These are phyloP conservation scores for Colletotrichum caudatum DNA, from an alignment of 2,329 filamentous ascomycete genomes.

Conservation along the genomic window DNA sequence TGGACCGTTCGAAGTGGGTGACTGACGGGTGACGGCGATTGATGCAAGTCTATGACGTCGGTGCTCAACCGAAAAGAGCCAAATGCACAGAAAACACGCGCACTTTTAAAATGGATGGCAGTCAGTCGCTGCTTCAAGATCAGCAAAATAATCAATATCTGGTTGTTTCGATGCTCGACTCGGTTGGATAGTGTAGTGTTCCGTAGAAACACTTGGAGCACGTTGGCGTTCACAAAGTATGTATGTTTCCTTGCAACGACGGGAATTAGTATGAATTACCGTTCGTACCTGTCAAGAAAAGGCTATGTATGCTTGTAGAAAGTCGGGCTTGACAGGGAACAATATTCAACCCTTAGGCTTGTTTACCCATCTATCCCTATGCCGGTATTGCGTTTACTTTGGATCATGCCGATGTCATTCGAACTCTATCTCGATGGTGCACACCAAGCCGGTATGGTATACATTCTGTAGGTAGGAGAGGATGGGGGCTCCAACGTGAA, in stretches of 20 bases:
- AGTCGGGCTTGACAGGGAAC: not conserved
- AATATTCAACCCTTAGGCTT: not conserved
- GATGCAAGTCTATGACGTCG: constrained; percentile 20
- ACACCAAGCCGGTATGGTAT: not conserved
- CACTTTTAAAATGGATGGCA: too few species aligned
- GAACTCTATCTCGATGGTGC: not conserved
- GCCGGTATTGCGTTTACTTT: not conserved
- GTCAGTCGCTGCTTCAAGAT: not conserved
- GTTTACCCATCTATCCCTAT: not conserved
- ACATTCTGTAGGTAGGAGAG: not conserved
- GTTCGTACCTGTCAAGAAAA: not conserved
- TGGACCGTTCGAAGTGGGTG: constrained; percentile 7
- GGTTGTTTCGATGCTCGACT: not conserved
- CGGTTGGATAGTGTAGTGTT: not conserved
- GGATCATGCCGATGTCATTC: constrained; percentile 20
- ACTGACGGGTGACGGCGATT: not conserved
- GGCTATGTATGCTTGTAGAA: not conserved
- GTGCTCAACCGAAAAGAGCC: not conserved
- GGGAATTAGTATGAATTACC: not conserved
- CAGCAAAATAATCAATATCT: too few species aligned
- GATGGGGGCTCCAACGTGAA: not conserved
- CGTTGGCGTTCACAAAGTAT: not conserved
- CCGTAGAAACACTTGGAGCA: not conserved
- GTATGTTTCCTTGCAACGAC: not conserved
- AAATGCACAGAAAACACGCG: constrained; percentile 11